These are phyloP conservation scores for Aspergillus sp. DNA, from an alignment of 2,329 filamentous ascomycete genomes.

Conservation along the genomic window DNA sequence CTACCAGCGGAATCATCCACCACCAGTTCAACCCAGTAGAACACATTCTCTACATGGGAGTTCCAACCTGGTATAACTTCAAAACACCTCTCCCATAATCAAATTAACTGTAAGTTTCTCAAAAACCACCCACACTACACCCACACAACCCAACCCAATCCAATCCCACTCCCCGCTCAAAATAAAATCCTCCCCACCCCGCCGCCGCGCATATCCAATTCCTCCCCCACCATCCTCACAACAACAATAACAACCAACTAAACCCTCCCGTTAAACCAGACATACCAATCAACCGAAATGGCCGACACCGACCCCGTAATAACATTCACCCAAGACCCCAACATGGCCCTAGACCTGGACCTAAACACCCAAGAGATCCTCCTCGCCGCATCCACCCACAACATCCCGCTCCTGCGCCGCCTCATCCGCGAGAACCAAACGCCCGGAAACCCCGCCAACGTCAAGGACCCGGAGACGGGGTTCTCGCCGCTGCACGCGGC, in stretches of 20 bases:
- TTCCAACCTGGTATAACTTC: background rate
- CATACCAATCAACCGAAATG: background rate
- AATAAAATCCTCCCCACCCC: background rate
- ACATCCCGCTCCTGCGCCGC: slow-evolving; percentile 67
- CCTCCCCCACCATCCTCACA: background rate
- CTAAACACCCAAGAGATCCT: slow-evolving; percentile 61
- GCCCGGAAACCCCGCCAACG: slow-evolving; percentile 62
- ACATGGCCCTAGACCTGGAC: slow-evolving; percentile 38
- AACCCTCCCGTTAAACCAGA: no score
- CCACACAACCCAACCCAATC: background rate
- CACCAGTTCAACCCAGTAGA: background rate
- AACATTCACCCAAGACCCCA: slow-evolving; percentile 19
- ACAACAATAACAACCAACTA: background rate
- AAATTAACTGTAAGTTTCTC: background rate
- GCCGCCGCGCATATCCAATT: background rate
- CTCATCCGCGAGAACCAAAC: slow-evolving; percentile 61
- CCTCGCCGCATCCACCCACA: slow-evolving; percentile 66
- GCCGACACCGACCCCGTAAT: background rate
- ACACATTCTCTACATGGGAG: background rate
- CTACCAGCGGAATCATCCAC: slow-evolving; percentile 16
- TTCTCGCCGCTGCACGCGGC: slow-evolving; percentile 88
- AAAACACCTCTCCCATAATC: background rate
- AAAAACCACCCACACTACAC: no score
- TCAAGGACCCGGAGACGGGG: slow-evolving; percentile 81
- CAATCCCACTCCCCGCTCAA: background rate